Conservation (phyloP, 306 rosid species). For the Trifolium repens region DNA sequence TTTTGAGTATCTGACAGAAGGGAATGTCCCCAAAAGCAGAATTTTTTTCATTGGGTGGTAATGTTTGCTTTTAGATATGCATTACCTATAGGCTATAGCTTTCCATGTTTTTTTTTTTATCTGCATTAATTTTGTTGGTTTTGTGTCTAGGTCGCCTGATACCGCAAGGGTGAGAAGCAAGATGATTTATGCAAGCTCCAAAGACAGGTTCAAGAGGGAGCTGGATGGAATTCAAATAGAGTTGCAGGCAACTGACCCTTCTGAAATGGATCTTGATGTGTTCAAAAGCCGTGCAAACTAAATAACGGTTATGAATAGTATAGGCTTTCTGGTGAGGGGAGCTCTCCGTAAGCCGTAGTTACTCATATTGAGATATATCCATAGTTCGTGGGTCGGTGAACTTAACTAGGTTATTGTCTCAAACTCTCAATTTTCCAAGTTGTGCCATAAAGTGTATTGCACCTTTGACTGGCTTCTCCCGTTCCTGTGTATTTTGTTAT, state of each 20-base stretch:
- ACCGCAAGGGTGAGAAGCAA: slow-evolving; percentile 62
- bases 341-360: slow-evolving; percentile 47
- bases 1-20: slow-evolving; percentile 68
- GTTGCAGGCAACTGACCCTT: slow-evolving; percentile 73
- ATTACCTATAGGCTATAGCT: not conserved
- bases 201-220: slow-evolving; percentile 75
- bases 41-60: slow-evolving; percentile 84
- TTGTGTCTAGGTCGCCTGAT: slow-evolving; percentile 64
- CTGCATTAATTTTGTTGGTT: slow-evolving; percentile 1
- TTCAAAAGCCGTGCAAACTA: slow-evolving; percentile 66
- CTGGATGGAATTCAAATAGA: slow-evolving; percentile 67
- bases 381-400: slow-evolving; percentile 46
- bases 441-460: slow-evolving; percentile 50
- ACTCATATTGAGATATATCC: slow-evolving; percentile 46
- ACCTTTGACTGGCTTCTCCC: slow-evolving; percentile 42
- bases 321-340: slow-evolving; percentile 43
- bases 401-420: slow-evolving; percentile 47
- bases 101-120: not conserved
- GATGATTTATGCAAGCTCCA: slow-evolving; percentile 74
- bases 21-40: slow-evolving; percentile 78
- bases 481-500: slow-evolving; percentile 44
- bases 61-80: slow-evolving; percentile 16
- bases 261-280: slow-evolving; percentile 73
- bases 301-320: slow-evolving; percentile 41
- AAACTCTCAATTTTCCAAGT: slow-evolving; percentile 49